These are phyloP conservation scores for Colletotrichum orchidophilum DNA, from an alignment of 2,329 filamentous ascomycete species.

Conservation along the genomic window DNA sequence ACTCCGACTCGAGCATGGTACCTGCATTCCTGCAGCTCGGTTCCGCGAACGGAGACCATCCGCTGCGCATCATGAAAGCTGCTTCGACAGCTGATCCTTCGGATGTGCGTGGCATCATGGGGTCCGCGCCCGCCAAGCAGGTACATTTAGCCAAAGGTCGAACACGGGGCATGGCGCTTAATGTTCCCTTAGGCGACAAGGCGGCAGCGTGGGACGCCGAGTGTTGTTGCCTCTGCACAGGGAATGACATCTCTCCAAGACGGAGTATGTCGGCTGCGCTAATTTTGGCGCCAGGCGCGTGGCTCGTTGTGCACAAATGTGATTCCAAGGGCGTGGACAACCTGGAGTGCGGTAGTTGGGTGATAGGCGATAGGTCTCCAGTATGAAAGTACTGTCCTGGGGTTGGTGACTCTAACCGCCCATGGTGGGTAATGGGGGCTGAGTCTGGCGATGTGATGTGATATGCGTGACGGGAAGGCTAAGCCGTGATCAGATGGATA, in stretches of 20 bases:
- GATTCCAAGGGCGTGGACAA: not conserved
- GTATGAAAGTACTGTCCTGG: not conserved
- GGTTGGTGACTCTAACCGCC: conserved; percentile 18
- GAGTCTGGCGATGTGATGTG: conserved; percentile 28
- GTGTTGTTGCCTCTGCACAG: not conserved
- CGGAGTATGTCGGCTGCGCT: conserved; percentile 8
- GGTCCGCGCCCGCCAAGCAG: not conserved
- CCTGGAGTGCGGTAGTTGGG: not conserved
- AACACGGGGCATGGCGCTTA: conserved; percentile 13
- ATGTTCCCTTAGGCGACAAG: not conserved
- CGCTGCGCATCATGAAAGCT: not conserved
- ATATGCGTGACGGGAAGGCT: conserved; percentile 33
- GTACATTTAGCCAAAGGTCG: not conserved
- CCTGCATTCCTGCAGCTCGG: conserved; percentile 3
- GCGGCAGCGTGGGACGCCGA: not conserved
- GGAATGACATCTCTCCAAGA: not conserved
- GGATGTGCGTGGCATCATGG: not conserved
- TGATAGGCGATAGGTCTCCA: not conserved
- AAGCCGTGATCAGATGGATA: conserved; percentile 14
- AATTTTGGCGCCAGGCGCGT: conserved; percentile 31
- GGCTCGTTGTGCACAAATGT: not conserved
- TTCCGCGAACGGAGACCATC: not conserved
- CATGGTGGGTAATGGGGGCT: conserved; percentile 22
- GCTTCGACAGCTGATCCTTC: not conserved
- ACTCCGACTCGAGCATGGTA: not conserved